Conservation (phyloP, 2,329 filamentous ascomycete species). For the Penicillium griseofulvum region DNA sequence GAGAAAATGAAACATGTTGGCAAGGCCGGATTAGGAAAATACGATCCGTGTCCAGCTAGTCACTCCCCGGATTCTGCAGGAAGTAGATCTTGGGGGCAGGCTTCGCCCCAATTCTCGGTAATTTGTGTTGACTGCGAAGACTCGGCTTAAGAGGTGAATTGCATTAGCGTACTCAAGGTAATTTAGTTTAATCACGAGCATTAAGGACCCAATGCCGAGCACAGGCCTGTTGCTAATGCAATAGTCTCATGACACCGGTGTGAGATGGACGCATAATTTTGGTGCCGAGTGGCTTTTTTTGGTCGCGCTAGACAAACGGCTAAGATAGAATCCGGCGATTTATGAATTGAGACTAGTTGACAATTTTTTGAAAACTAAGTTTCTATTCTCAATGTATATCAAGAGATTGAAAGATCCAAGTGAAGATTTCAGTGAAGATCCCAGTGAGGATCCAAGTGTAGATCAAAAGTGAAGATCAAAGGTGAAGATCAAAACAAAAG, state of each 20-base stretch:
- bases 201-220: neutral
- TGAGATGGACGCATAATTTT: neutral
- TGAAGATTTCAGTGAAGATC: too few relatives aligned
- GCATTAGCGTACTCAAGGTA: neutral
- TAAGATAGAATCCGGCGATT: neutral
- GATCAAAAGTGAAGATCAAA: neutral
- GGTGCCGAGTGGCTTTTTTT: neutral
- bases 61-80: neutral
- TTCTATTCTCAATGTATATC: too few relatives aligned
- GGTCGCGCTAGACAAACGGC: neutral
- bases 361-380: too few relatives aligned
- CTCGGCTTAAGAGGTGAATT: neutral
- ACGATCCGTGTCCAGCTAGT: constrained; percentile 4
- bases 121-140: neutral
- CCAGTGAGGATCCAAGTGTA: too few relatives aligned
- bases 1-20: neutral
- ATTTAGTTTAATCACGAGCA: neutral
- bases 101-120: neutral
- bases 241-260: neutral
- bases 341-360: neutral
- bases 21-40: neutral
- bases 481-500: neutral
- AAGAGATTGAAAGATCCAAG: too few relatives aligned
- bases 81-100: neutral
- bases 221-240: neutral